Base-by-base conservation (phyloP, 2,329 filamentous ascomycete species). In the Colletotrichum sp. region DNA sequence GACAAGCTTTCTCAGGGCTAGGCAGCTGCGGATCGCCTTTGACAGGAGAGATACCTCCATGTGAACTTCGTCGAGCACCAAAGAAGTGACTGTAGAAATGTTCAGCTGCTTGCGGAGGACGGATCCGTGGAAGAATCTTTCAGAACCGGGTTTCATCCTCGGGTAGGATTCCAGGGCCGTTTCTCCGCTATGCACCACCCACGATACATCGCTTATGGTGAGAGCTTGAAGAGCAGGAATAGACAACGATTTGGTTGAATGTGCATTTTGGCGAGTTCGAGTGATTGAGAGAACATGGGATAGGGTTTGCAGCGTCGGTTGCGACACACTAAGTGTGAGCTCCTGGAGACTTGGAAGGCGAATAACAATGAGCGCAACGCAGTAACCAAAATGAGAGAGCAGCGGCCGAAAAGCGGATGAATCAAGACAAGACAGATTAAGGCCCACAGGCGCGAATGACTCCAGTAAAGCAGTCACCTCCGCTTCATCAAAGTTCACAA, bases 11-110 rank as follows among this genome's bases (percentile, higher is more conserved):
- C n/a, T 52, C 44, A 21, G 10, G 10, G 44, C n/a, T 12, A 12
- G 3, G 0, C 44, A 52, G 44, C 3, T 13, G n/a, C 44, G 44
- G 1, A 21, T 1, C n/a, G 44, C 1, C 10, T n/a, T 44, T 6
- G 2, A 5, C 9, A 44, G 39, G 9, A n/a, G 0, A 44, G 5
- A 0, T 12, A 44, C 0, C 9, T n/a, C 0, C 9, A 44, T n/a
- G 9, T 2, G 5, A 44, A 44, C 9, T 10, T 44, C 0, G 39
- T n/a, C 39, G 18, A 44, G 39, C 18, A 44, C 39, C 9, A 44
- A 44, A 44, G 39, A 44, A 44, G 9, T n/a, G 39, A n/a, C 18
- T 1, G 39, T 44, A 44, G 39, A 44, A 44, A 44, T 3, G 5
- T 44, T 12, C 5, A 44, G 7, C 5, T n/a, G 39, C 39, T 12